A percentile compares a stretch with the other conserved stretches of the same genome.
Evolutionary conservation across 176 grass and related monocot species (phyloP).

Genomic region (Rhipidocladum racemiflorum): DNA sequence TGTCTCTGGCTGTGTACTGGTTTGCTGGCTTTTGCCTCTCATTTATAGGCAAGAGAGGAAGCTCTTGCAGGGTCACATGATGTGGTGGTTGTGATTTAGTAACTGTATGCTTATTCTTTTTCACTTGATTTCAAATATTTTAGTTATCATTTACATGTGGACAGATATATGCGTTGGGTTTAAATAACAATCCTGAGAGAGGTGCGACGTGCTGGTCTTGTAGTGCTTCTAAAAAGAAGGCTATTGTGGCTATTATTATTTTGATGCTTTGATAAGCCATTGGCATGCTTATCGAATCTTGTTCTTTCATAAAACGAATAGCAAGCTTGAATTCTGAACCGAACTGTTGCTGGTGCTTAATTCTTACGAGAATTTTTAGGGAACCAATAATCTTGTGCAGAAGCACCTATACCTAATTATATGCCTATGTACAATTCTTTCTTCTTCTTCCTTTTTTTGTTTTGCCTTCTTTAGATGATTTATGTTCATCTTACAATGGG

Average conservation of each 20-base stretch:
- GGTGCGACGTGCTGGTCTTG: background rate
- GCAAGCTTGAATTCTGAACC: background rate
- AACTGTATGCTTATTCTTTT: constrained; percentile 2
- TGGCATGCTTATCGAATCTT: constrained; percentile 8
- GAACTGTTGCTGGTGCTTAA: background rate
- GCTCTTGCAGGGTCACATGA: constrained; percentile 15
- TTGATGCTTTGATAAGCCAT: background rate
- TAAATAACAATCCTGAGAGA: background rate
- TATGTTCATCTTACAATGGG: too few species aligned
- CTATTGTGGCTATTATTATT: background rate
- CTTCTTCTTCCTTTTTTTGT: too few species aligned
- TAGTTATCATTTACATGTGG: background rate
- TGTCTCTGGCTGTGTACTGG: constrained; percentile 38
- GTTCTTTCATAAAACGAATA: constrained; percentile 15
- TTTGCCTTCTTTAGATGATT: too few species aligned
- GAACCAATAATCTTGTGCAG: background rate
- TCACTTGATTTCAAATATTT: background rate
- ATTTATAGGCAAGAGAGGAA: constrained; percentile 64
- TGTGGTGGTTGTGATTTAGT: constrained; percentile 9
- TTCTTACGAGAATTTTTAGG: background rate
- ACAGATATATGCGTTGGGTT: background rate
- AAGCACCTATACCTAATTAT: too few species aligned
- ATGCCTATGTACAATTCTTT: background rate
- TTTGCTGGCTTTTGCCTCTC: constrained; percentile 42
- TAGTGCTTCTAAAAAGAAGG: background rate